Conservation (phyloP, 2,329 filamentous ascomycete genomes). For the Scedosporium apiospermum region DNA sequence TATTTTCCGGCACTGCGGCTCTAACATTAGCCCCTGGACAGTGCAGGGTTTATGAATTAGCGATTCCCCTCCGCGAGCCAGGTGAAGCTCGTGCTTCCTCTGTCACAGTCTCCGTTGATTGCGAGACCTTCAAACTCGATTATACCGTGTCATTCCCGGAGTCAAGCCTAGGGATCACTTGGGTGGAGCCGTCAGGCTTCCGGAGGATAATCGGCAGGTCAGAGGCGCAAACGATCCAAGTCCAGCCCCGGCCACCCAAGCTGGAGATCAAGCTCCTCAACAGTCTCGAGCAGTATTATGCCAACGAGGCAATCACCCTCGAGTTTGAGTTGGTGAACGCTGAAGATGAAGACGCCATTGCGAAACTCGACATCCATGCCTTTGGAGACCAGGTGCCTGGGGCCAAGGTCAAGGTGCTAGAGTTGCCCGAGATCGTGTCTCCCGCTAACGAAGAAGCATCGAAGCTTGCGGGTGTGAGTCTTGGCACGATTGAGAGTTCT, state of each 20-base stretch:
- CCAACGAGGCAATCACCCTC: slow-evolving; percentile 65
- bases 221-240: slow-evolving; percentile 50
- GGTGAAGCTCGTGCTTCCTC: slow-evolving; percentile 63
- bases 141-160: slow-evolving; percentile 50
- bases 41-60: slow-evolving; percentile 61
- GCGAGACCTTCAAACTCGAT: slow-evolving; percentile 56
- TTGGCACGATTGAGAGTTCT: slow-evolving; percentile 39
- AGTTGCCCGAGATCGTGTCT: slow-evolving; percentile 23
- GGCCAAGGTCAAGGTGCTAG: slow-evolving; percentile 26
- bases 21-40: slow-evolving; percentile 42
- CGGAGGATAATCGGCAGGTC: slow-evolving; percentile 37
- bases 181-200: slow-evolving; percentile 36
- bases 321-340: slow-evolving; percentile 66
- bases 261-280: slow-evolving; percentile 63
- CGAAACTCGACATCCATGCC: slow-evolving; percentile 60
- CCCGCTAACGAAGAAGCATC: slow-evolving; percentile 30
- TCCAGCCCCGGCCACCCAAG: slow-evolving; percentile 86
- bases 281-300: slow-evolving; percentile 66
- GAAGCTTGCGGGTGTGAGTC: slow-evolving; percentile 28
- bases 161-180: slow-evolving; percentile 31
- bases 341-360: slow-evolving; percentile 69
- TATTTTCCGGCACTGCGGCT: slow-evolving; percentile 5
- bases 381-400: slow-evolving; percentile 39
- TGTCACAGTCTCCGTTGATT: slow-evolving; percentile 53
- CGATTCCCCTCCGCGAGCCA: slow-evolving; percentile 67